Base-by-base conservation (phyloP, 768 basidiomycete species). In the Tricholoma sp. region DNA sequence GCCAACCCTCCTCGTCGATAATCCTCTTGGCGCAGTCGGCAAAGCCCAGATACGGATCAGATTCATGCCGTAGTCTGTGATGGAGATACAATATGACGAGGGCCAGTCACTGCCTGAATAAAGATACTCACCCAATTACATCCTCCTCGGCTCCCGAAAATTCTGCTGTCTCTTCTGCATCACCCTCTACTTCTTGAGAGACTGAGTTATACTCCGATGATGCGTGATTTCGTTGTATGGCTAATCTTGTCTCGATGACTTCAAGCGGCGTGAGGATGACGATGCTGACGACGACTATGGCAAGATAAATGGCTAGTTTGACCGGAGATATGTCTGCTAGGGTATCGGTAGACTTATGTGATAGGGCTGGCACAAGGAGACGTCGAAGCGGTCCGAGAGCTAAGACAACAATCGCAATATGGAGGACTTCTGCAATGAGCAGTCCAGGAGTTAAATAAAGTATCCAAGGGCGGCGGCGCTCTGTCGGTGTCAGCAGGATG, bases 141-240 rank as follows among this genome's bases (percentile, higher is more conserved):
- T 94, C 91, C 64, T 94, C 91, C 28, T 88, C 84, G 5, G 75
- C 70, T 13, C 86, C 88, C 24, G 82, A 76, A 61, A 83, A 93
- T 60, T 89, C 88, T 5, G 73, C 69, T 1, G 73, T 71, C 47
- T 82, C 80, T 56, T 89, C 80, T 2, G 72, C 74, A 61, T 88
- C 85, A 6, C 81, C 83, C 39, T 86, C 85, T 15, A 82, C 82
- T 61, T 92, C 89, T 64, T 90, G 88, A 3, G 83, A 73, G 31
- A 89, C 82, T 1, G 88, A 85, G 59, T 89, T 88, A 64, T 82
- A 89, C 54, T 87, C 88, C 5, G 84, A 73, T 13, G 86, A 84
- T 6, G 86, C 83, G 60, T 92, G 90, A 60, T 93, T 94, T 53
- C 91, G 82, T 64, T 94, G 91, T 55, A 94, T 88, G 17, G 90